These are phyloP conservation scores for Hanseniaspora mollemarum DNA, from an alignment of 805 yeast species.

Conservation along the genomic window DNA sequence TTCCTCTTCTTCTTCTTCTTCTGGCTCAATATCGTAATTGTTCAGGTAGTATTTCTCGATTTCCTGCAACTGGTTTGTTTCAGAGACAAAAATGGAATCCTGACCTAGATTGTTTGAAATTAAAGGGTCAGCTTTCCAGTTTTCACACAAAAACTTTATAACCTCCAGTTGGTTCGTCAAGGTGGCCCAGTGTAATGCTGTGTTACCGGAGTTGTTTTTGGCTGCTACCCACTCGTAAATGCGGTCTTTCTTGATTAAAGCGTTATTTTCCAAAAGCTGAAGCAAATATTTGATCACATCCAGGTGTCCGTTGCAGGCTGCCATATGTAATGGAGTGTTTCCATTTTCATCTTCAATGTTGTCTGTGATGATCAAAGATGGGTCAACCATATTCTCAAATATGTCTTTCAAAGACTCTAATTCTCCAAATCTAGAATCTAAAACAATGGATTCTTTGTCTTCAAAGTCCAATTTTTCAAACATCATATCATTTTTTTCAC, in stretches of 20 bases:
- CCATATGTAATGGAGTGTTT: slow-evolving; percentile 84
- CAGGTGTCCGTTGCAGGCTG: slow-evolving; percentile 84
- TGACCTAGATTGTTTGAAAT: slow-evolving; percentile 62
- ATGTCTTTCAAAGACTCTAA: slow-evolving; percentile 59
- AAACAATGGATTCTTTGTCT: slow-evolving; percentile 69
- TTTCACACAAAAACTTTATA: slow-evolving; percentile 59
- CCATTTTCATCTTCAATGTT: slow-evolving; percentile 18
- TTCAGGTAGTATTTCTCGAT: slow-evolving; percentile 68
- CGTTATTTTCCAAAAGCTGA: slow-evolving; percentile 32
- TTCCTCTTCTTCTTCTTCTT: slow-evolving; percentile 30
- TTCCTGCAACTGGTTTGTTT: slow-evolving; percentile 58
- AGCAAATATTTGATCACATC: slow-evolving; percentile 55
- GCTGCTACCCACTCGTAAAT: slow-evolving; percentile 38
- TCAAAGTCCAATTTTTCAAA: slow-evolving; percentile 42
- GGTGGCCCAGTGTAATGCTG: slow-evolving; percentile 95
- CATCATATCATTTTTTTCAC: slow-evolving; percentile 15
- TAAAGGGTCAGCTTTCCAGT: slow-evolving; percentile 71
- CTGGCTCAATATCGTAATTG: slow-evolving; percentile 59
- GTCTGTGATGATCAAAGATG: slow-evolving; percentile 30
- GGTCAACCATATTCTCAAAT: slow-evolving; percentile 46
- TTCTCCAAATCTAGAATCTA: slow-evolving; percentile 83
- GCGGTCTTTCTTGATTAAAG: slow-evolving; percentile 26
- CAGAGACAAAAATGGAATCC: slow-evolving; percentile 84
- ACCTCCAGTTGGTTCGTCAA: slow-evolving; percentile 70
- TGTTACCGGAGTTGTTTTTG: slow-evolving; percentile 74